Percentiles rank a stretch among this genome's conserved stretches.
Evolutionary conservation across 257 asterid species (phyloP).

Genomic region (Forsythia viridissima): DNA sequence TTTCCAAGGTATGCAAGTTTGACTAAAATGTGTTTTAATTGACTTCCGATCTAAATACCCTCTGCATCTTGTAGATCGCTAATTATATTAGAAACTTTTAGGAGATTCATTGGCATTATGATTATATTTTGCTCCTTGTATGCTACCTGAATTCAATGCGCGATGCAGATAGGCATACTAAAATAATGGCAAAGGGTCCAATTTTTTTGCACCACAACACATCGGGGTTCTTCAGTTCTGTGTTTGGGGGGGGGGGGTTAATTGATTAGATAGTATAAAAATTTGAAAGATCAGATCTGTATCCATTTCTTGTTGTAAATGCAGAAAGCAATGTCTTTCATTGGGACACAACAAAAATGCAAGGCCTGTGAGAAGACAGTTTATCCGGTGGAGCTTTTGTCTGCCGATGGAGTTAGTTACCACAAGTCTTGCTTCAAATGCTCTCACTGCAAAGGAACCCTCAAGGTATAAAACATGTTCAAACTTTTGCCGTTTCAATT

Average conservation of each 20-base stretch:
- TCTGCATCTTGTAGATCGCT: background rate
- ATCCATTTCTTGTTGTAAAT: background rate
- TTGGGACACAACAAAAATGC: constrained; percentile 52
- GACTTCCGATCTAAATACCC: background rate
- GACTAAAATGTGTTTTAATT: background rate
- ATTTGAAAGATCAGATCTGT: constrained; percentile 2
- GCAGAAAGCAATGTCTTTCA: constrained; percentile 24
- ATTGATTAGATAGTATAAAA: background rate
- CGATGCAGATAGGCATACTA: background rate
- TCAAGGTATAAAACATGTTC: constrained; percentile 30
- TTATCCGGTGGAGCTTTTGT: constrained; percentile 52
- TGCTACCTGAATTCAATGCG: background rate
- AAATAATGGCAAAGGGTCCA: background rate
- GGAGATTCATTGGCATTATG: background rate
- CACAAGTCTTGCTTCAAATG: constrained; percentile 70
- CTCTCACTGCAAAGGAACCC: constrained; percentile 56
- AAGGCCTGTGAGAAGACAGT: constrained; percentile 61
- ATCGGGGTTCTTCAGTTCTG: background rate
- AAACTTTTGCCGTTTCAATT: background rate
- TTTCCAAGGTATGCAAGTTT: constrained; percentile 1
- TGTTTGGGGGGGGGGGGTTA: background rate
- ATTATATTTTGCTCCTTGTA: background rate
- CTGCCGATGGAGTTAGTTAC: constrained; percentile 60
- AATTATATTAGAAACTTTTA: background rate
- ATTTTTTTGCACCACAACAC: no score